Conservation (phyloP, 768 basidiomycete species). For the Pleurotus eryngii region DNA sequence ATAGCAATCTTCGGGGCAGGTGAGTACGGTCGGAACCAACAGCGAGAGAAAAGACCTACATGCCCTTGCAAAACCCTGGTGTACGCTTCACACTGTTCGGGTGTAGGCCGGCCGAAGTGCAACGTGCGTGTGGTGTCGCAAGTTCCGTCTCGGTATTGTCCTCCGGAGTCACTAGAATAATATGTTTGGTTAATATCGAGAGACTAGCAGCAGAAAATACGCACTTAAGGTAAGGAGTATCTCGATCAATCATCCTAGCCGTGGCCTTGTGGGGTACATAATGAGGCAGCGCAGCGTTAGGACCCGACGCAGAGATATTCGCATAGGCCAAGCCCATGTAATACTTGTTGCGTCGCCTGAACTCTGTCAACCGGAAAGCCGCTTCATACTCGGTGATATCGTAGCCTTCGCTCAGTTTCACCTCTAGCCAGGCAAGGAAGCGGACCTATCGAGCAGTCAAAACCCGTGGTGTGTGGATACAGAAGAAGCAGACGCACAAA, state of each 20-base stretch:
- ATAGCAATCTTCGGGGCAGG: constrained; percentile 72
- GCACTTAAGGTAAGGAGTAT: constrained; percentile 87
- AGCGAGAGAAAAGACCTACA: constrained; percentile 46
- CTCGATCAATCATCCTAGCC: constrained; percentile 71
- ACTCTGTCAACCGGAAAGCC: constrained; percentile 77
- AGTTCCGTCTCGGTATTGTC: constrained; percentile 87
- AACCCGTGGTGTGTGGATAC: constrained; percentile 9
- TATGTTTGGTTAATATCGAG: constrained; percentile 9
- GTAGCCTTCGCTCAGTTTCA: constrained; percentile 71
- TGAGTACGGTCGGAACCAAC: constrained; percentile 16
- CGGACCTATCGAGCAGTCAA: constrained; percentile 39
- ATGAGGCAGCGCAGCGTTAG: constrained; percentile 93
- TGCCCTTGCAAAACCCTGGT: constrained; percentile 96
- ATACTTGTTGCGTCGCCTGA: constrained; percentile 63
- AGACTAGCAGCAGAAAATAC: constrained; percentile 22
- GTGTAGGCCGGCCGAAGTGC: constrained; percentile 84
- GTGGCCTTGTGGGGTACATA: constrained; percentile 73
- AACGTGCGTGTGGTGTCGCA: constrained; percentile 81
- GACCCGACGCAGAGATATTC: constrained; percentile 84
- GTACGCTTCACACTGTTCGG: constrained; percentile 86
- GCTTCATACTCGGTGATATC: constrained; percentile 93
- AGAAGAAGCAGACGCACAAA: constrained; percentile 48
- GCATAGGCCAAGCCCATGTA: constrained; percentile 88
- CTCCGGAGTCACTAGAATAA: constrained; percentile 79
- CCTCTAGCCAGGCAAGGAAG: constrained; percentile 91